Evolutionary conservation across 108 stramenopile species (phyloP).

Genomic region (Cyclotella baltica): DNA sequence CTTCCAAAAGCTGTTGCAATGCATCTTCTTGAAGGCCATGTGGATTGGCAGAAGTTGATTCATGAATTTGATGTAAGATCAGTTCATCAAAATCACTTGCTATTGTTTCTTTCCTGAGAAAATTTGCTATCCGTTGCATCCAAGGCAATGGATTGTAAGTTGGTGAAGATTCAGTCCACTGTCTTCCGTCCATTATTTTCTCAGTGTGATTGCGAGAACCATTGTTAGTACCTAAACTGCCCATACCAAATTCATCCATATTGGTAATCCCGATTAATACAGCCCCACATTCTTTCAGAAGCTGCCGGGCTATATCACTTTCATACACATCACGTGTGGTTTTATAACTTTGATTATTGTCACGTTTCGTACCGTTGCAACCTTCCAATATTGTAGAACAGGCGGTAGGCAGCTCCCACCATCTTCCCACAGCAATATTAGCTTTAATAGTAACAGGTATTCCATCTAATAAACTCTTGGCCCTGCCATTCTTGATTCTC

Average conservation of each 20-base stretch:
- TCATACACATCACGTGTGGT: conserved; percentile 61
- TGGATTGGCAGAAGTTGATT: conserved; percentile 36
- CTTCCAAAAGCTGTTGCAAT: conserved; percentile 32
- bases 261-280: conserved; percentile 90
- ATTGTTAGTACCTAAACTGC: conserved; percentile 78
- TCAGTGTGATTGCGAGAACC: conserved; percentile 9
- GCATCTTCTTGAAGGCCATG: conserved; percentile 34
- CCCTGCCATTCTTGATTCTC: conserved; percentile 45
- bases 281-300: conserved; percentile 78
- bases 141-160: conserved; percentile 78
- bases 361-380: conserved; percentile 10
- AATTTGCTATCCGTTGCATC: conserved; percentile 44
- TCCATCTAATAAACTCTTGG: conserved; percentile 75
- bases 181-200: background rate
- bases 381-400: conserved; percentile 75
- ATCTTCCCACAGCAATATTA: conserved; percentile 85
- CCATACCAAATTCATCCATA: conserved; percentile 99
- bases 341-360: background rate
- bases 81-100: conserved; percentile 15
- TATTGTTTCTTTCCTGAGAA: background rate
- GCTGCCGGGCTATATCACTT: conserved; percentile 76
- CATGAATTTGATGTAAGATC: conserved; percentile 21
- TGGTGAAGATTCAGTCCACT: conserved; percentile 5
- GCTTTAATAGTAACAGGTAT: conserved; percentile 95
- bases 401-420: conserved; percentile 73